Conservation (phyloP, 2,329 filamentous ascomycete genomes). For the Penicillium sp. region DNA sequence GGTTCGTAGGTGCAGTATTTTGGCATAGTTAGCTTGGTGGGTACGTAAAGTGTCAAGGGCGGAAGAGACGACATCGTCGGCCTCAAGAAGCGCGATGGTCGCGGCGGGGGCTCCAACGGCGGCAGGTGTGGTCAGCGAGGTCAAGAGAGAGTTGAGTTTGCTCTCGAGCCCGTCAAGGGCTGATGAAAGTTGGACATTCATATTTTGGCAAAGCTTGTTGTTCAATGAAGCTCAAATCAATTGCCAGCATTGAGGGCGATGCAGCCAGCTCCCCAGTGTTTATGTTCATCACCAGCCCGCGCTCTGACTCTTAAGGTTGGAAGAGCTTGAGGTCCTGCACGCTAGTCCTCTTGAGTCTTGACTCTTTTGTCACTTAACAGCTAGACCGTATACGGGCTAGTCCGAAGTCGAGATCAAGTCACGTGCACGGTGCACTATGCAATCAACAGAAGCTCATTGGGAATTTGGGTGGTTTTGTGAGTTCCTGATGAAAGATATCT, state of each 20-base stretch:
- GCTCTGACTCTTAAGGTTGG: too few species aligned
- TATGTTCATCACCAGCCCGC: neutral
- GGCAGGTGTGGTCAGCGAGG: slow-evolving; percentile 40
- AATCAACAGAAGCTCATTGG: neutral
- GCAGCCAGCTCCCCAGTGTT: neutral
- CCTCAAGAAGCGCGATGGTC: slow-evolving; percentile 36
- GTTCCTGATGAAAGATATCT: neutral
- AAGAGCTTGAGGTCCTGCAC: neutral
- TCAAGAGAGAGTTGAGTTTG: slow-evolving; percentile 40
- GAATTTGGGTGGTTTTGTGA: neutral
- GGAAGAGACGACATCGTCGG: slow-evolving; percentile 40
- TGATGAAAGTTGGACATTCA: slow-evolving; percentile 38
- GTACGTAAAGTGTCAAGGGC: slow-evolving; percentile 39
- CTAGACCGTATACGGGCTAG: neutral
- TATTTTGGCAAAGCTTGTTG: slow-evolving; percentile 18
- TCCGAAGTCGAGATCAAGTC: neutral
- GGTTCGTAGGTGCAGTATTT: slow-evolving; percentile 36
- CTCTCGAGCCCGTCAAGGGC: slow-evolving; percentile 39
- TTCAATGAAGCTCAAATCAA: neutral
- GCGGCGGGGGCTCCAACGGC: slow-evolving; percentile 41
- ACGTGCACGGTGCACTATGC: neutral
- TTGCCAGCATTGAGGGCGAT: neutral
- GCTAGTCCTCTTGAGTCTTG: slow-evolving; percentile 4
- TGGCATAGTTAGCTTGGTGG: slow-evolving; percentile 44
- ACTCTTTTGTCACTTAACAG: neutral